Base-by-base conservation (phyloP, 2,329 filamentous ascomycete species). In the Didymosphaeria variabile region DNA sequence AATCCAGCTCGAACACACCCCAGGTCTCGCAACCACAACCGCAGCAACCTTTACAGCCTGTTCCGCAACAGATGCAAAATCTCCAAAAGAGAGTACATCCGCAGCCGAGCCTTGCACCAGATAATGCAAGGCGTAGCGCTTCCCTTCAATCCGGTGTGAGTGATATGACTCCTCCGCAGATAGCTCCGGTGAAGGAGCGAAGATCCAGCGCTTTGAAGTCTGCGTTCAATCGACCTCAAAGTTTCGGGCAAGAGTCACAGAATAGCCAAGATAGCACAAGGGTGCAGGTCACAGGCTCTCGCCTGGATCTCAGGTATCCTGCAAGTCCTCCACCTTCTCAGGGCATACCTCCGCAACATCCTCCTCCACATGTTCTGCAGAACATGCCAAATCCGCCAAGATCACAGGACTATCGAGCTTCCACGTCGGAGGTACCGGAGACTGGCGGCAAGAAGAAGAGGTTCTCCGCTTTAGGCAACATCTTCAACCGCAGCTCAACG, bases 401-500 rank as follows among this genome's bases (percentile, higher is more conserved):
- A 15, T 52, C 53, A 9, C 67, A 69, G 32, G 21, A 61, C 5
- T 58, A 65, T 44, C 67, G 65, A 46, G 54, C 63, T 15, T 55
- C 65, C 29, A 63, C 63, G 2, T 60, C 69, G n/a, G 58, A 57
- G 6, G 57, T 63, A 10, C 62, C 70, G 15, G 72, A 76, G 40
- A 53, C 61, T 6, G 67, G 70, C 3, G 69, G 71, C 54, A 79
- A 77, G 66, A 83, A 82, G 63, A 82, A 81, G 58, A 75, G 81
- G 36, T 82, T 83, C 51, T 83, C 82, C 1, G 68, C 75, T 3
- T 64, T 84, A 12, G 80, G 81, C 5, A 79, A 75, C 36, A 63
- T 84, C 1, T 83, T 84, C 56, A 73, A 77, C 32, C 73, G 81
- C 34, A 77, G 74, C 10, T 76, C 72, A 36, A 76, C 77, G 2